phyloP scores from a whole-genome alignment of 2,329 filamentous ascomycete species.

The Ophiostoma populinum region DNA sequence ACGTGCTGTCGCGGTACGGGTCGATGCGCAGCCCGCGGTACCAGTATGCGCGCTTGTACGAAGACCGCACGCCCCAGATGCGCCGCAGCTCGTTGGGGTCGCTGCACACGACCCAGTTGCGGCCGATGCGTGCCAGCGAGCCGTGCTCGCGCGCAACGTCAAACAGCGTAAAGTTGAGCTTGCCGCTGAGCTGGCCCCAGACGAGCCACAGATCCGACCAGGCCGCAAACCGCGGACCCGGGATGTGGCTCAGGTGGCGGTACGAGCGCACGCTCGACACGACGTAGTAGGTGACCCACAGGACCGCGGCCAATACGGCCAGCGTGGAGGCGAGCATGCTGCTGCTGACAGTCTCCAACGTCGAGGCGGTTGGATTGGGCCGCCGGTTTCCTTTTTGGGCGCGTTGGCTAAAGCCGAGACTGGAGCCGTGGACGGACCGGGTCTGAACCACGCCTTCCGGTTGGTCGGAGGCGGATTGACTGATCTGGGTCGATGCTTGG shows the following conservation, averaged over 20 bases:
- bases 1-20: conserved; percentile 30
- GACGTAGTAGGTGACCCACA: neutral
- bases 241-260: conserved; percentile 14
- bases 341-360: no score
- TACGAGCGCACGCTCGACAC: neutral
- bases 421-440: no score
- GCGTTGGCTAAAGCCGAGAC: no score
- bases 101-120: conserved; percentile 16
- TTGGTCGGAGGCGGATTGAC: no score
- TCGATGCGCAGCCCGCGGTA: conserved; percentile 33
- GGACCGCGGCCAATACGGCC: neutral
- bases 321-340: no score
- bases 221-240: conserved; percentile 14
- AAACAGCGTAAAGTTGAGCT: conserved; percentile 13
- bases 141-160: conserved; percentile 14
- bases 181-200: conserved; percentile 13
- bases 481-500: no score
- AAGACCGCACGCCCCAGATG: conserved; percentile 16
- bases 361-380: no score
- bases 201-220: conserved; percentile 18
- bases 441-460: no score
- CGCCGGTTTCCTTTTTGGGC: no score
- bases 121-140: conserved; percentile 15
- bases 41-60: conserved; percentile 18
- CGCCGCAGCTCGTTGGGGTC: conserved; percentile 16